phyloP scores from a whole-genome alignment of 2,329 filamentous ascomycete genomes.

The Fusarium decemcellulare region DNA sequence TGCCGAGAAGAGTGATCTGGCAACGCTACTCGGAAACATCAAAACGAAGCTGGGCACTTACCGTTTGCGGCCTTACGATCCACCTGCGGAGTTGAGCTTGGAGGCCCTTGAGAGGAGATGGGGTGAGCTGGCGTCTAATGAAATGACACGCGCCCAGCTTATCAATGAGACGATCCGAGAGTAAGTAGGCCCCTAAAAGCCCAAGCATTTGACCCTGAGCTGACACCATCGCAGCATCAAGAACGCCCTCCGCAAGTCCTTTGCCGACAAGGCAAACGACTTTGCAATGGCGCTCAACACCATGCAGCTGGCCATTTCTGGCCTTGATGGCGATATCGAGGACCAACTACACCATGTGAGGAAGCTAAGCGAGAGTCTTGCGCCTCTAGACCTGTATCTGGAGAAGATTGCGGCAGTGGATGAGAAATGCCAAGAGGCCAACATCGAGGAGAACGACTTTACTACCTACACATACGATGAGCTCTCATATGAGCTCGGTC shows the following conservation, averaged over 20 bases:
- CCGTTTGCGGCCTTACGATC: conserved; percentile 89
- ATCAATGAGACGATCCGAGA: conserved; percentile 99
- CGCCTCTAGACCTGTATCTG: conserved; percentile 92
- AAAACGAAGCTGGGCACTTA: conserved; percentile 99
- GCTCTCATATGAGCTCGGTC: conserved; percentile 89
- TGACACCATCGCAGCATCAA: conserved; percentile 78
- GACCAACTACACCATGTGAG: conserved; percentile 92
- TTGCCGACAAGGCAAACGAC: conserved; percentile 98
- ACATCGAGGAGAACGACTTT: conserved; percentile 99
- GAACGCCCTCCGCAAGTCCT: conserved; percentile 90
- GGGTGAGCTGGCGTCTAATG: conserved; percentile 82
- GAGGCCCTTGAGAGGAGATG: conserved; percentile 89
- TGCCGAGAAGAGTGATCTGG: conserved; percentile 95
- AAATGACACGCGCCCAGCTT: conserved; percentile 89
- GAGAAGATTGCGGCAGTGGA: conserved; percentile 89
- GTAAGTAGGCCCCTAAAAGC: conserved; percentile 60
- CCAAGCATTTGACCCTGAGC: conserved; percentile 17
- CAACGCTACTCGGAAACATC: conserved; percentile 95
- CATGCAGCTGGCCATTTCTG: conserved; percentile 93
- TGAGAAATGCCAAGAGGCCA: conserved; percentile 92
- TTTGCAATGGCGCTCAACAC: conserved; percentile 97
- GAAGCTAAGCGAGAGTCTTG: conserved; percentile 85
- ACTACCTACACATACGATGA: conserved; percentile 99
- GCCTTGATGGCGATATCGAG: conserved; percentile 96
- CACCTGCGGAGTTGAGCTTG: conserved; percentile 85